Conservation (phyloP, 1,284 basidiomycete genomes). For the Moniliophthora roreri region DNA sequence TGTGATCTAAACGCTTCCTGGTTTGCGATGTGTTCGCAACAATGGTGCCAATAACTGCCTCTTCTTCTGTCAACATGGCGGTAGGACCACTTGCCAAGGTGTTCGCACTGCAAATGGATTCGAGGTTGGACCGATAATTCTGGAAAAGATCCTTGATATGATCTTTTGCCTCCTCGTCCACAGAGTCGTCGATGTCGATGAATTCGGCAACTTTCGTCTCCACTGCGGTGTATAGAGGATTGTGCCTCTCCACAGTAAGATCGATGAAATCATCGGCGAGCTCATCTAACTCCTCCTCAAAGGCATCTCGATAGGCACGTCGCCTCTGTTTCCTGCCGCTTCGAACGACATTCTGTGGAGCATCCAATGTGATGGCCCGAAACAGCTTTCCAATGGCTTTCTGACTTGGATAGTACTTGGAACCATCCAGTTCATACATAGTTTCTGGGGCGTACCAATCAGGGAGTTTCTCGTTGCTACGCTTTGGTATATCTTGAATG, state of each 20-base stretch:
- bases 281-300: slow-evolving; percentile 3
- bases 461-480: slow-evolving; percentile 27
- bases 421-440: slow-evolving; percentile 28
- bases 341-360: neutral
- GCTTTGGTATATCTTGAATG: slow-evolving; percentile 8
- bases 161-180: neutral
- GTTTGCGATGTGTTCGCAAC: slow-evolving; percentile 57
- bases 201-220: slow-evolving; percentile 5
- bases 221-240: neutral
- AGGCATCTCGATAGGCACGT: neutral
- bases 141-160: slow-evolving; percentile 36
- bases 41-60: slow-evolving; percentile 63
- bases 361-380: slow-evolving; percentile 43
- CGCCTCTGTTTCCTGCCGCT: neutral
- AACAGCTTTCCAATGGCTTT: slow-evolving; percentile 59
- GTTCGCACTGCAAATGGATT: slow-evolving; percentile 46
- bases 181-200: neutral
- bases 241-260: neutral
- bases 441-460: slow-evolving; percentile 71
- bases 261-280: neutral
- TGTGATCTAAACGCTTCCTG: slow-evolving; percentile 50
- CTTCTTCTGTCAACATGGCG: slow-evolving; percentile 56
- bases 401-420: slow-evolving; percentile 47
- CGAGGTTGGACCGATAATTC: slow-evolving; percentile 47
- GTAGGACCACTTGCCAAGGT: slow-evolving; percentile 42